phyloP scores from a whole-genome alignment of 345 rosid genomes.

The Citropsis articulata region DNA sequence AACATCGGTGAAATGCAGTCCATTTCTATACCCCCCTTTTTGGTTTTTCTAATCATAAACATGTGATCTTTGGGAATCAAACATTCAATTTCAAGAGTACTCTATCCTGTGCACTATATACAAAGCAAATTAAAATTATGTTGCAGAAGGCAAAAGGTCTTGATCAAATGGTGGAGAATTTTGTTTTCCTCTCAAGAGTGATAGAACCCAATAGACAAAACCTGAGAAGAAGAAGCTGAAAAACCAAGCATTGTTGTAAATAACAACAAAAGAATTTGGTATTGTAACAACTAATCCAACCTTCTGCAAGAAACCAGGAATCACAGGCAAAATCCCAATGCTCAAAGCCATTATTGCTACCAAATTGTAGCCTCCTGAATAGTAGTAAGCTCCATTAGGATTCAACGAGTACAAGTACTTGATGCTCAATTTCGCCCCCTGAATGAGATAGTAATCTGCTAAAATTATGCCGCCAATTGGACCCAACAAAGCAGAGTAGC shows the following conservation, averaged over 20 bases:
- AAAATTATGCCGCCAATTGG: constrained; percentile 79
- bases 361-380: constrained; percentile 60
- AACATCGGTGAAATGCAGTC: too few species aligned
- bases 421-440: constrained; percentile 36
- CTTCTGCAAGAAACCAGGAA: constrained; percentile 81
- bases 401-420: constrained; percentile 56
- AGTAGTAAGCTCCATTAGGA: constrained; percentile 63
- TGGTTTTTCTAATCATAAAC: background rate
- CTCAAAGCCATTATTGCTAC: constrained; percentile 56
- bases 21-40: background rate
- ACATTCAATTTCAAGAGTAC: background rate
- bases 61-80: background rate
- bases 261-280: constrained; percentile 37
- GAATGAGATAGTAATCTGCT: constrained; percentile 74
- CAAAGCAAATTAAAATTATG: constrained; percentile 1
- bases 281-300: constrained; percentile 47
- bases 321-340: constrained; percentile 71
- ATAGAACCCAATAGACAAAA: constrained; percentile 53
- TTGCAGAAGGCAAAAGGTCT: constrained; percentile 39
- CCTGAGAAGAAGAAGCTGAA: constrained; percentile 73
- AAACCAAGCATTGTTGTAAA: constrained; percentile 91
- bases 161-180: constrained; percentile 20
- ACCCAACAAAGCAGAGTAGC: constrained; percentile 86
- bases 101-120: background rate
- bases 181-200: constrained; percentile 34